Evolutionary conservation across 768 basidiomycete species (phyloP), one percentile per base, ranked within the genome.

Genomic region (Rhizopogon roseolus): DNA sequence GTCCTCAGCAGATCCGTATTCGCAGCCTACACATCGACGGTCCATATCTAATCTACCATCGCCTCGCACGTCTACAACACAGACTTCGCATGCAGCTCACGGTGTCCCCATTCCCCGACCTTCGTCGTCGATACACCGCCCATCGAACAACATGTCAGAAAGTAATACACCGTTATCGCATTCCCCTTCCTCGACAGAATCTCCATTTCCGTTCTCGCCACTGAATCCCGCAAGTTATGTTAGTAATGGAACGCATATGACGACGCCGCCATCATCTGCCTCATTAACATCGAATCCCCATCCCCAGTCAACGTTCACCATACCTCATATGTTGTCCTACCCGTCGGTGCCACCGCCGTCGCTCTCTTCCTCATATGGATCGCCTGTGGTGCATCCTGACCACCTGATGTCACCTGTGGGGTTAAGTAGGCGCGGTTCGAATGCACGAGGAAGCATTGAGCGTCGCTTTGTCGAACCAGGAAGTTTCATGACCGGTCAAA

Each of bases 321-420:
- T 55, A 74, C 51, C 72, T 45, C 67, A 71, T 46, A 66, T 76
- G 13, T 74, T 93, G 49, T 80, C 88, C 5, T 93, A 93, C 60
- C 90, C 90, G 0, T 85, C 84, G 6, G 91, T 92, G 0, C 90
- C 91, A 2, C 90, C 90, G 10, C 90, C 90, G 3, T 88, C 87
- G 1, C 68, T 90, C 27, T 88, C 86, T 5, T 88, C 86, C 6
- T 88, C 87, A 9, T 85, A 89, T 59, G 90, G 90, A 13, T 86
- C 85, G 5, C 85, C 87, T 7, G 76, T 74, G 25, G 76, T 81
- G 14, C 71, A 70, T 51, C 71, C 78, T n/a, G 81, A 82, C n/a
- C 69, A 65, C 17, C 76, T 78, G 9, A 56, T 69, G 42, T 81
- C 78, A 9, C 80, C 82, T 6, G 71, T 69, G n/a, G 82, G 81